These are phyloP conservation scores for Thelonectria discophora DNA, from an alignment of 2,329 filamentous ascomycete genomes.

Conservation along the genomic window DNA sequence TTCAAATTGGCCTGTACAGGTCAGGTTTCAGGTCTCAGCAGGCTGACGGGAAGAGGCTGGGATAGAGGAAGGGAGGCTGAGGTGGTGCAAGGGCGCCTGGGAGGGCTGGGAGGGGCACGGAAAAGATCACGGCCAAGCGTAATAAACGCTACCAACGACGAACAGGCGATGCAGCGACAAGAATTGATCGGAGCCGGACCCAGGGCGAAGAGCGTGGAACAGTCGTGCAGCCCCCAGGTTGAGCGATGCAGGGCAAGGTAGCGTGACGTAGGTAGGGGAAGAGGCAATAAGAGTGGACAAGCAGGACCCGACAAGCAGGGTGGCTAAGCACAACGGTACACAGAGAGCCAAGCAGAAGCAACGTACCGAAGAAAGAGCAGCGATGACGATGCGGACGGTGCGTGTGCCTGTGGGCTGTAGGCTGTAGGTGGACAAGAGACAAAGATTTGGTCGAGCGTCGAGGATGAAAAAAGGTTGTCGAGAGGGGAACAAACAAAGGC, in stretches of 20 bases:
- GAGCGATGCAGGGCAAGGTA: slow-evolving; percentile 22
- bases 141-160: slow-evolving; percentile 21
- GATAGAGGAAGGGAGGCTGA: slow-evolving; percentile 18
- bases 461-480: not conserved
- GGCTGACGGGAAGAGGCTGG: slow-evolving; percentile 9
- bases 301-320: slow-evolving; percentile 15
- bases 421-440: slow-evolving; percentile 1
- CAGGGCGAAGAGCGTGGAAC: slow-evolving; percentile 13
- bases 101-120: slow-evolving; percentile 21
- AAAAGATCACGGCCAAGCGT: slow-evolving; percentile 34
- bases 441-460: not conserved
- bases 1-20: slow-evolving; percentile 6
- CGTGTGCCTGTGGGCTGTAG: slow-evolving; percentile 1
- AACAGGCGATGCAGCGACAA: slow-evolving; percentile 1
- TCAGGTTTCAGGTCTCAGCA: slow-evolving; percentile 17
- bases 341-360: slow-evolving; percentile 1
- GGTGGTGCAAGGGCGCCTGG: slow-evolving; percentile 2
- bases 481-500: slow-evolving; percentile 1
- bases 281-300: slow-evolving; percentile 2
- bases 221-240: slow-evolving; percentile 28
- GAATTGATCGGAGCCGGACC: slow-evolving; percentile 11
- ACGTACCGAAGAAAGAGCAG: slow-evolving; percentile 7
- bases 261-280: slow-evolving; percentile 35
- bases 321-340: slow-evolving; percentile 19
- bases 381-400: not conserved